A percentile compares a stretch with the other conserved stretches of the same genome.
Conservation (phyloP, 2,329 filamentous ascomycete genomes). For the Xylogone sp. region DNA sequence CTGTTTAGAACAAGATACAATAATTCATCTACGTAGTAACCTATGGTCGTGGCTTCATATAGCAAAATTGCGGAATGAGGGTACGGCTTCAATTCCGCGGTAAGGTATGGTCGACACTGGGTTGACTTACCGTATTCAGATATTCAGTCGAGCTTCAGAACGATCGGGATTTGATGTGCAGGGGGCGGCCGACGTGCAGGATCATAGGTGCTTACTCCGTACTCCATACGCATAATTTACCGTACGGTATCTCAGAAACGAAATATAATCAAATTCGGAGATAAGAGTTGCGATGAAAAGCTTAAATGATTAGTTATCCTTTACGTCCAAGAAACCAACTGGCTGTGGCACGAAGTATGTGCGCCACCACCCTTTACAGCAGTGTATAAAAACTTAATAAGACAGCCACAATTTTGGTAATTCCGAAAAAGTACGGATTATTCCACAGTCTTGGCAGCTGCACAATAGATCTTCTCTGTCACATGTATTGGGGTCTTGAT, state of each 20-base stretch:
- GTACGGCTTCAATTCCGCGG: neutral
- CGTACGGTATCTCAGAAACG: neutral
- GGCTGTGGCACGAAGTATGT: neutral
- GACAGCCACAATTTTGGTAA: neutral
- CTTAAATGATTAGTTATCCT: neutral
- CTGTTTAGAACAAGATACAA: neutral
- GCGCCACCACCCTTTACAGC: neutral
- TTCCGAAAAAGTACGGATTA: neutral
- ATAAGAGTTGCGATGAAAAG: neutral
- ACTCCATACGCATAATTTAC: too few species aligned
- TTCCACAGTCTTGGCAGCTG: neutral
- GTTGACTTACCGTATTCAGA: neutral
- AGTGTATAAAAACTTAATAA: neutral
- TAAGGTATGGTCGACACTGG: neutral
- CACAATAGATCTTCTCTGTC: neutral
- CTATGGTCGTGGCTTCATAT: neutral
- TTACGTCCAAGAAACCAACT: neutral
- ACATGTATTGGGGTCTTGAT: neutral
- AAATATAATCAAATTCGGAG: neutral
- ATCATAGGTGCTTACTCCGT: neutral
- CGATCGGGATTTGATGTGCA: neutral
- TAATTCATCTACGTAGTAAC: neutral
- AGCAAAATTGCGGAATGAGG: neutral
- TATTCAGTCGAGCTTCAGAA: neutral
- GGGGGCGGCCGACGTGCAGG: neutral